Evolutionary conservation across 192 early-diverging fungal species (phyloP).

Genomic region (Backusella westeae): DNA sequence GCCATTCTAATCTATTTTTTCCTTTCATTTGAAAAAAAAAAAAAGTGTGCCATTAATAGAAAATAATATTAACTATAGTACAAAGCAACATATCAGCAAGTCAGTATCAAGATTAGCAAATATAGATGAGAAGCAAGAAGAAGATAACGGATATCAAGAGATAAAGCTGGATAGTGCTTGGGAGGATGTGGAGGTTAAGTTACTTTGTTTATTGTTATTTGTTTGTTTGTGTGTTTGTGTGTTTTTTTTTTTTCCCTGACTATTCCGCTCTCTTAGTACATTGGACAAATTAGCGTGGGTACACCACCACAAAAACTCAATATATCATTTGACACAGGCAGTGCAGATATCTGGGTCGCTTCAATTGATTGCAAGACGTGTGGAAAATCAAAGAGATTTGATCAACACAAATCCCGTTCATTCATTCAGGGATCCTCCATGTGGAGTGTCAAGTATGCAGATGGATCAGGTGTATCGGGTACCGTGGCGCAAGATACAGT

Average conservation of each 20-base stretch:
- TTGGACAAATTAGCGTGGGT: conserved; percentile 60
- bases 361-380: conserved; percentile 30
- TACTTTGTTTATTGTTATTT: neutral
- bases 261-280: conserved; percentile 29
- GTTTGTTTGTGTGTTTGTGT: too few species aligned
- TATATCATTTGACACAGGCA: conserved; percentile 72
- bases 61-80: neutral
- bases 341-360: conserved; percentile 65
- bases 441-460: conserved; percentile 45
- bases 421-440: neutral
- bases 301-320: conserved; percentile 67
- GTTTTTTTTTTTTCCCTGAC: neutral
- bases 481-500: conserved; percentile 45
- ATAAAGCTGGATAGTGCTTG: conserved; percentile 15
- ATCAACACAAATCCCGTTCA: conserved; percentile 27
- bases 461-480: conserved; percentile 44
- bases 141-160: neutral
- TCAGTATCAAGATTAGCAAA: neutral
- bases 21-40: neutral
- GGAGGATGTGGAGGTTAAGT: conserved; percentile 26
- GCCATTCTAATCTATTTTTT: neutral
- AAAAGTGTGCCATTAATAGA: neutral
- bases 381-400: conserved; percentile 25
- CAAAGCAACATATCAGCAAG: neutral
- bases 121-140: neutral